Evolutionary conservation across 2,329 filamentous ascomycete genomes (phyloP).

Genomic region (Lasiodiplodia sp.): DNA sequence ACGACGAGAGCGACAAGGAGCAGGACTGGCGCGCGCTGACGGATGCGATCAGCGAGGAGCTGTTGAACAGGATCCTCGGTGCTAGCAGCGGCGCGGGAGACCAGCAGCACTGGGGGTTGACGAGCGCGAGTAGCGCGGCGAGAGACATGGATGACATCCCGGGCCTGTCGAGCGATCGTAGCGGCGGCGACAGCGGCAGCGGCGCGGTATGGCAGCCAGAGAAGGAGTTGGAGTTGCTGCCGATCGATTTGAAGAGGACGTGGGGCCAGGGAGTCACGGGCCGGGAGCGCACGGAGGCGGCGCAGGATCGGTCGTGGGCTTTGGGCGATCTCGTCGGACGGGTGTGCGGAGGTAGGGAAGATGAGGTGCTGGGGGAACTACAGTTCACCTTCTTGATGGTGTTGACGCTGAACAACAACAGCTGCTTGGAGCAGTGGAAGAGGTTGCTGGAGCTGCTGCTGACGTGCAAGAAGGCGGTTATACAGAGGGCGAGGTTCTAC

Average conservation of each 20-base stretch:
- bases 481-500: slow-evolving; percentile 59
- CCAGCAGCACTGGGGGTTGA: slow-evolving; percentile 61
- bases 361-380: slow-evolving; percentile 62
- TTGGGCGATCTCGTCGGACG: slow-evolving; percentile 60
- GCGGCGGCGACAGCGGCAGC: slow-evolving; percentile 26
- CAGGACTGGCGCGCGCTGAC: slow-evolving; percentile 64
- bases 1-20: slow-evolving; percentile 49
- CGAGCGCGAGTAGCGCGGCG: slow-evolving; percentile 64
- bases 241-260: slow-evolving; percentile 67
- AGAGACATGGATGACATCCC: slow-evolving; percentile 67
- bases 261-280: slow-evolving; percentile 69
- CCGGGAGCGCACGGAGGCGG: slow-evolving; percentile 67
- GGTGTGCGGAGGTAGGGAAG: slow-evolving; percentile 43
- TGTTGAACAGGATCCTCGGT: slow-evolving; percentile 61
- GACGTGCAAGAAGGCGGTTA: slow-evolving; percentile 62
- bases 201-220: slow-evolving; percentile 38
- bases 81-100: slow-evolving; percentile 42
- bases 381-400: slow-evolving; percentile 70
- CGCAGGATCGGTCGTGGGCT: slow-evolving; percentile 69
- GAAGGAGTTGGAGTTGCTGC: slow-evolving; percentile 60
- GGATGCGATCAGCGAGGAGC: slow-evolving; percentile 54
- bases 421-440: slow-evolving; percentile 72
- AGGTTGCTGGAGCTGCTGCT: slow-evolving; percentile 63
- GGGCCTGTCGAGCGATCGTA: slow-evolving; percentile 53
- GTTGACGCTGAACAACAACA: slow-evolving; percentile 70